Conservation (phyloP, 2,329 filamentous ascomycete genomes). For the Colletotrichum sp. region DNA sequence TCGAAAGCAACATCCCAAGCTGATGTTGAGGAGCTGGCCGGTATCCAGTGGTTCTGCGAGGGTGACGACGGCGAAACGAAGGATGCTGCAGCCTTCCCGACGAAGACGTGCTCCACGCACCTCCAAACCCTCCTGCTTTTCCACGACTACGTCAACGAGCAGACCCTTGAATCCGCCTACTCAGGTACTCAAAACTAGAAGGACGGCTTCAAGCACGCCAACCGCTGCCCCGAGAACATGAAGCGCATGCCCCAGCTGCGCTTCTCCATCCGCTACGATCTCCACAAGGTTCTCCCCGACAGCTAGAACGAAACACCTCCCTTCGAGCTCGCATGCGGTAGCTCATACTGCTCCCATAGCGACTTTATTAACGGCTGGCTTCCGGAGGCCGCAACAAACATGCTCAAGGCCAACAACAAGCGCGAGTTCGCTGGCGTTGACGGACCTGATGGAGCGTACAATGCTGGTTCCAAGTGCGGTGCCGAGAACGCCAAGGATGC, state of each 20-base stretch:
- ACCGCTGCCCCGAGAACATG: slow-evolving; percentile 46
- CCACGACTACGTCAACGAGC: slow-evolving; percentile 27
- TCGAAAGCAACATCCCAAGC: slow-evolving; percentile 33
- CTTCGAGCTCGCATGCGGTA: slow-evolving; percentile 45
- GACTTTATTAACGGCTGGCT: slow-evolving; percentile 55
- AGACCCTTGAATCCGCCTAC: slow-evolving; percentile 27
- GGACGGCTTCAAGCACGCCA: slow-evolving; percentile 23
- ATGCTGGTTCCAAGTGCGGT: slow-evolving; percentile 24
- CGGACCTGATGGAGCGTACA: slow-evolving; percentile 31
- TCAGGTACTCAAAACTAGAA: slow-evolving; percentile 18
- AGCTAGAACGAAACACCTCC: slow-evolving; percentile 49
- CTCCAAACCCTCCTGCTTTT: slow-evolving; percentile 27
- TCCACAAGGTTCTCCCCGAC: slow-evolving; percentile 43
- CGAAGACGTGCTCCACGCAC: slow-evolving; percentile 29
- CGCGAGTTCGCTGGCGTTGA: slow-evolving; percentile 40
- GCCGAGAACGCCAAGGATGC: slow-evolving; percentile 39
- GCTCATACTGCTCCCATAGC: slow-evolving; percentile 47
- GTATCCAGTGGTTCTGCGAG: slow-evolving; percentile 34
- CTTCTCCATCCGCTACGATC: slow-evolving; percentile 51
- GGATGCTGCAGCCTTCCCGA: slow-evolving; percentile 32
- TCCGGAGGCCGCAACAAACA: slow-evolving; percentile 41
- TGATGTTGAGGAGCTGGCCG: slow-evolving; percentile 21
- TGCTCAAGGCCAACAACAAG: slow-evolving; percentile 39
- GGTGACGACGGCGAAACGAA: slow-evolving; percentile 24
- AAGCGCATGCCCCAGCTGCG: slow-evolving; percentile 51